phyloP scores from a whole-genome alignment of 768 basidiomycete species.

The Leccinum boreale region DNA sequence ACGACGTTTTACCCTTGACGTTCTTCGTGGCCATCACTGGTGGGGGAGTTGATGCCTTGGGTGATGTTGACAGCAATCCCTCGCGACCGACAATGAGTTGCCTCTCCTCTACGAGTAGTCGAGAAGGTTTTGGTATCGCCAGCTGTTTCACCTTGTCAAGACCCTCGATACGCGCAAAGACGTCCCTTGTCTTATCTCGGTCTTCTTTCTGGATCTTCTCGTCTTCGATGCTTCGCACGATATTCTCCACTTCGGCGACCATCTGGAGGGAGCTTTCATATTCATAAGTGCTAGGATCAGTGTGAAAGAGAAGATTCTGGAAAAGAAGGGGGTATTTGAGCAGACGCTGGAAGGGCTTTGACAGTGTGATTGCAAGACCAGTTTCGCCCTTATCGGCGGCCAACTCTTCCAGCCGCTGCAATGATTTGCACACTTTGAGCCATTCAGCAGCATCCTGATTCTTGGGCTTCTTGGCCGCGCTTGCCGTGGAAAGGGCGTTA shows the following conservation, averaged over 20 bases:
- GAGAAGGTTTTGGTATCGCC: slow-evolving; percentile 84
- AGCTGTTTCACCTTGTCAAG: slow-evolving; percentile 92
- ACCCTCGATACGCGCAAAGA: slow-evolving; percentile 94
- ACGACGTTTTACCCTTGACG: slow-evolving; percentile 79
- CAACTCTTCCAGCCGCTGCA: slow-evolving; percentile 74
- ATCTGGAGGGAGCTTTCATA: slow-evolving; percentile 95
- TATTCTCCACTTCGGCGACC: slow-evolving; percentile 95
- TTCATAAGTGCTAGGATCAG: slow-evolving; percentile 95
- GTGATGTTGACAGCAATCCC: slow-evolving; percentile 14
- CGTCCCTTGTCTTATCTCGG: slow-evolving; percentile 91
- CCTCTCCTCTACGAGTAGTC: slow-evolving; percentile 83
- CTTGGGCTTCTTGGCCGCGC: slow-evolving; percentile 70
- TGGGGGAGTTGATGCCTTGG: slow-evolving; percentile 35
- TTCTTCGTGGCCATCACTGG: slow-evolving; percentile 43
- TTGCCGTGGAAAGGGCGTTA: slow-evolving; percentile 60
- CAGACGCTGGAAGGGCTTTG: slow-evolving; percentile 95
- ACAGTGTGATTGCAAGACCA: slow-evolving; percentile 89
- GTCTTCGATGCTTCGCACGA: slow-evolving; percentile 95
- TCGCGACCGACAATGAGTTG: slow-evolving; percentile 41
- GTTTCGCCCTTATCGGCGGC: slow-evolving; percentile 90
- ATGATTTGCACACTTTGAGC: slow-evolving; percentile 69
- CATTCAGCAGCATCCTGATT: slow-evolving; percentile 79
- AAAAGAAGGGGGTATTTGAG: slow-evolving; percentile 97
- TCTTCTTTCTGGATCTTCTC: slow-evolving; percentile 98
- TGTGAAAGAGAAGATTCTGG: slow-evolving; percentile 95